These are phyloP conservation scores for Kodamaea fungicola DNA, from an alignment of 1,139 yeast genomes.

Conservation along the genomic window DNA sequence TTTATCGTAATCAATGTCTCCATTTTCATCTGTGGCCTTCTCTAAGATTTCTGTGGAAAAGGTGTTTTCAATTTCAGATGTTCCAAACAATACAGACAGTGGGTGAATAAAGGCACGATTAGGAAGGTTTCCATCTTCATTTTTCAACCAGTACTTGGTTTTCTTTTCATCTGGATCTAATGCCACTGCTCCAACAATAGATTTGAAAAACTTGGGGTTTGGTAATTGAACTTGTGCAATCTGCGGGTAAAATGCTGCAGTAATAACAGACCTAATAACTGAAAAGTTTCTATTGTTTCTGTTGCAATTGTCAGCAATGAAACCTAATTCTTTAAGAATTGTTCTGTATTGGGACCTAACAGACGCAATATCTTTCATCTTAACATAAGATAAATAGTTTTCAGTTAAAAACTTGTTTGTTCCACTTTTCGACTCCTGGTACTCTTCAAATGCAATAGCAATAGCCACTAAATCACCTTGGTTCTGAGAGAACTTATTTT, in stretches of 20 bases:
- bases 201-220: constrained; percentile 67
- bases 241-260: constrained; percentile 82
- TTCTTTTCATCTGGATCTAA: constrained; percentile 76
- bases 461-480: constrained; percentile 76
- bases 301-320: constrained; percentile 49
- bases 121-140: constrained; percentile 34
- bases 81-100: constrained; percentile 62
- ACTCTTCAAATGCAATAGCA: constrained; percentile 54
- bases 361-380: constrained; percentile 69
- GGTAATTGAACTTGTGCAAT: constrained; percentile 80
- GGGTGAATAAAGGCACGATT: constrained; percentile 80
- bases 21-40: constrained; percentile 35
- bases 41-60: constrained; percentile 16
- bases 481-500: constrained; percentile 36
- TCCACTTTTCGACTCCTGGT: constrained; percentile 30
- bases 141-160: constrained; percentile 71
- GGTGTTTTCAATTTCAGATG: constrained; percentile 9
- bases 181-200: constrained; percentile 76
- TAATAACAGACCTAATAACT: constrained; percentile 62
- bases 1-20: constrained; percentile 29
- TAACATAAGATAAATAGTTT: constrained; percentile 58
- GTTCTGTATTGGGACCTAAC: constrained; percentile 66
- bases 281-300: constrained; percentile 48
- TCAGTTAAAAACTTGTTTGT: constrained; percentile 55
- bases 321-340: constrained; percentile 71